phyloP scores from a whole-genome alignment of 75 land plant species.

The Picea sitchensis region DNA sequence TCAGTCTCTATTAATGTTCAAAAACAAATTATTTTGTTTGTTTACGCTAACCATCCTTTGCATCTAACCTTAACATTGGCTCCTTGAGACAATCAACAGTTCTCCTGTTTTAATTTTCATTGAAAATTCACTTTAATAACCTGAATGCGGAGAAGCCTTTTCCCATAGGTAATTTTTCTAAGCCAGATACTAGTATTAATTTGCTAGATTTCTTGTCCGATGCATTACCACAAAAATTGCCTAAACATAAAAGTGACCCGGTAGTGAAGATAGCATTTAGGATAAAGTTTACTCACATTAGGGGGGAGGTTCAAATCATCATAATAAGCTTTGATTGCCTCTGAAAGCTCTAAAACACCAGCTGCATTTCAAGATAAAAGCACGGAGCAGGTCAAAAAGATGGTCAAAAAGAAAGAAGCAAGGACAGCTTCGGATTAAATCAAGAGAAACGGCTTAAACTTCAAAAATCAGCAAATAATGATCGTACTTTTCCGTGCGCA shows the following conservation, averaged over 20 bases:
- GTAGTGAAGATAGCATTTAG: not conserved
- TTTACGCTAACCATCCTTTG: no score
- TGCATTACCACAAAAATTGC: not conserved
- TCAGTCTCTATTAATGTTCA: no score
- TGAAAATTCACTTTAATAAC: no score
- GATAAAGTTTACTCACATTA: conserved; percentile 32
- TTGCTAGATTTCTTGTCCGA: not conserved
- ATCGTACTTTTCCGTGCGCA: conserved; percentile 79
- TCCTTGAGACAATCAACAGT: no score
- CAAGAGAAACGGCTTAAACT: not conserved
- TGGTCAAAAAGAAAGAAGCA: not conserved
- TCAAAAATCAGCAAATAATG: conserved; percentile 6
- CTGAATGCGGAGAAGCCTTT: no score
- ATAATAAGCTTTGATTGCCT: conserved; percentile 87
- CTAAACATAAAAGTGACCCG: not conserved
- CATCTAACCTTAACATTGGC: no score
- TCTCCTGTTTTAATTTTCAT: no score
- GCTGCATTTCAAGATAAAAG: conserved; percentile 31
- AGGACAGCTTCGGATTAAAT: not conserved
- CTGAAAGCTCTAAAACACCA: conserved; percentile 79
- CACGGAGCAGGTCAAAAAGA: not conserved
- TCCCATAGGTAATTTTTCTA: no score
- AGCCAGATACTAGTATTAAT: not conserved
- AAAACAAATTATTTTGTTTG: no score
- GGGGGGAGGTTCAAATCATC: conserved; percentile 68